Conservation (phyloP, 2,329 filamentous ascomycete species). For the Cladosporium sphaerospermum region DNA sequence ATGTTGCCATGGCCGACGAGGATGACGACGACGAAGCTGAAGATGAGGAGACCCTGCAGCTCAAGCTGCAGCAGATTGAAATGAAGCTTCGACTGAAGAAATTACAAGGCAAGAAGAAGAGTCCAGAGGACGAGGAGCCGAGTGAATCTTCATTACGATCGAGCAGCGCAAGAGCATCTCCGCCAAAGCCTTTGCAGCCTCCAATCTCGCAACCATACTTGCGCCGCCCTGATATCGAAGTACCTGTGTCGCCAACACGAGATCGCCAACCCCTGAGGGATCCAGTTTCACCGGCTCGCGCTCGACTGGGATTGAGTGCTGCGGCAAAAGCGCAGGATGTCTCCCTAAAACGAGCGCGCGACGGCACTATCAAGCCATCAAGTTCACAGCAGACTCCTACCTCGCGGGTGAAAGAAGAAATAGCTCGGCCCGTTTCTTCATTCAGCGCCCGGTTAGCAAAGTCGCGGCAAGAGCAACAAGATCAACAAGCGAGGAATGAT, state of each 20-base stretch:
- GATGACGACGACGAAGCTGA: constrained; percentile 55
- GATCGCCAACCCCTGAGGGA: constrained; percentile 42
- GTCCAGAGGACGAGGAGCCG: neutral
- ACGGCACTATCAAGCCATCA: constrained; percentile 24
- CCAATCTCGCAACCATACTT: neutral
- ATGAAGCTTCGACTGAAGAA: constrained; percentile 82
- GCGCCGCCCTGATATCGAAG: constrained; percentile 49
- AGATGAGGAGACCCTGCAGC: constrained; percentile 81
- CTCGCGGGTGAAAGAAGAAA: neutral
- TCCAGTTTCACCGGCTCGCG: constrained; percentile 69
- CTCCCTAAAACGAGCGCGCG: constrained; percentile 66
- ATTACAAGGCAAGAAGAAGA: constrained; percentile 54
- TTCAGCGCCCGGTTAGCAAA: constrained; percentile 85
- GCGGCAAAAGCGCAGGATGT: constrained; percentile 74
- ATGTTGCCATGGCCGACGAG: constrained; percentile 23
- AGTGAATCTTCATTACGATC: neutral
- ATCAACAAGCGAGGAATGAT: constrained; percentile 39
- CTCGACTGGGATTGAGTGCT: constrained; percentile 83
- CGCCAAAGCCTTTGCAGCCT: constrained; percentile 4
- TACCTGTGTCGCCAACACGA: constrained; percentile 66
- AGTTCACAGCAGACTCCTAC: constrained; percentile 16
- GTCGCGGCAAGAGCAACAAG: constrained; percentile 44
- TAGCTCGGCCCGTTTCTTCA: constrained; percentile 6
- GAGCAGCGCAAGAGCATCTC: constrained; percentile 2
- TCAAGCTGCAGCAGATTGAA: constrained; percentile 84